These are phyloP conservation scores for Cutaneotrichosporon dermatis DNA, from an alignment of 1,284 basidiomycete species.

Conservation along the genomic window DNA sequence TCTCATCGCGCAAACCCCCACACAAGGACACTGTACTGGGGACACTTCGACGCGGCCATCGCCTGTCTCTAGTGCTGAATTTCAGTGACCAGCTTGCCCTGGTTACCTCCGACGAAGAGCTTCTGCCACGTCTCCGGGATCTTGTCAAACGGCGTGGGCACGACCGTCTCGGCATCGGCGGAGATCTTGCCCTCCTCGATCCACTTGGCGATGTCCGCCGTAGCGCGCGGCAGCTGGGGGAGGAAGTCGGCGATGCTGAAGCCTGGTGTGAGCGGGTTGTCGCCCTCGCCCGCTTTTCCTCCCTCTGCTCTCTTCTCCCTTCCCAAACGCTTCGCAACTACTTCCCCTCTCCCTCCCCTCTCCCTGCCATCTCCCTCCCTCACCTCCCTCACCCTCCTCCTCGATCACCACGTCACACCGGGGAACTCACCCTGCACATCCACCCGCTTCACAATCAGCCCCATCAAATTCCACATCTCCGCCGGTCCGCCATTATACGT, in stretches of 20 bases:
- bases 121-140: constrained; percentile 27
- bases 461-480: constrained; percentile 17
- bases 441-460: constrained; percentile 23
- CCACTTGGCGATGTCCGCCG: constrained; percentile 12
- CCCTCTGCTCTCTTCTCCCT: no score
- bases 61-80: constrained; percentile 5
- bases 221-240: constrained; percentile 1
- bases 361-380: no score
- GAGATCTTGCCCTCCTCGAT: constrained; percentile 13
- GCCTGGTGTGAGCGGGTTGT: constrained; percentile 11
- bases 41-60: not conserved
- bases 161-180: constrained; percentile 10
- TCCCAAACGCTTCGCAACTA: no score
- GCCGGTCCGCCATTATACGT: constrained; percentile 9
- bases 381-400: no score
- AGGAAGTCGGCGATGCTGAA: constrained; percentile 40
- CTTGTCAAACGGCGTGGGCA: constrained; percentile 24
- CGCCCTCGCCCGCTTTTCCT: no score
- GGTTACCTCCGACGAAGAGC: constrained; percentile 27
- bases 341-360: no score
- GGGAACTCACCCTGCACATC: constrained; percentile 32
- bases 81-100: constrained; percentile 32
- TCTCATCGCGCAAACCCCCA: no score
- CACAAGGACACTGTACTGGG: no score
- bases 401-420: no score